Conservation (phyloP, 2,329 filamentous ascomycete species). For the Cordyceps javanica region DNA sequence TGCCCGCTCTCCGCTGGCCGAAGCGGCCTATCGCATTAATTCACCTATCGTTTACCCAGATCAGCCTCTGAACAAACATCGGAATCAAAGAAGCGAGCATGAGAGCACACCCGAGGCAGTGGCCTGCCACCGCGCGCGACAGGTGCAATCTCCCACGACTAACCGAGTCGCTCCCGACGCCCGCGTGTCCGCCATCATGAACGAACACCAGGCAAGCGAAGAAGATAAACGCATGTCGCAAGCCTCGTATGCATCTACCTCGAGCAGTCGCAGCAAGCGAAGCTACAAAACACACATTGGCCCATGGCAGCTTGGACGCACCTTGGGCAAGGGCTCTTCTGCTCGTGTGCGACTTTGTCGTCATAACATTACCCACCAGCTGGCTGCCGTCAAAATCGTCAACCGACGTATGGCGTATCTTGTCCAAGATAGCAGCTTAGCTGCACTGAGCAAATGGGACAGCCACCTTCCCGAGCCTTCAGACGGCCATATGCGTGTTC, state of each 20-base stretch:
- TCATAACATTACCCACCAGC: slow-evolving; percentile 70
- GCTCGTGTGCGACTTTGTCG: slow-evolving; percentile 81
- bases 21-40: slow-evolving; percentile 43
- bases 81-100: slow-evolving; percentile 18
- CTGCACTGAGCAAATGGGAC: slow-evolving; percentile 71
- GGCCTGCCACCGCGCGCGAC: slow-evolving; percentile 14
- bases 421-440: slow-evolving; percentile 79
- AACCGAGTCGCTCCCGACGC: slow-evolving; percentile 14
- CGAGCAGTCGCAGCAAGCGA: slow-evolving; percentile 34
- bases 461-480: slow-evolving; percentile 47
- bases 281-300: slow-evolving; percentile 71
- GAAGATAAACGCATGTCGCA: slow-evolving; percentile 33
- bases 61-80: slow-evolving; percentile 24
- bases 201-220: slow-evolving; percentile 25
- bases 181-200: slow-evolving; percentile 20
- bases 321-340: slow-evolving; percentile 82
- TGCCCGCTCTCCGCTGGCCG: slow-evolving; percentile 37
- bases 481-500: slow-evolving; percentile 64
- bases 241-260: slow-evolving; percentile 35
- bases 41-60: slow-evolving; percentile 27
- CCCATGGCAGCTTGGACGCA: slow-evolving; percentile 88
- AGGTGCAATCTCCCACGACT: slow-evolving; percentile 9
- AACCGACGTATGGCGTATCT: slow-evolving; percentile 74
- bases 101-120: slow-evolving; percentile 8
- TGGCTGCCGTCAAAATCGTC: slow-evolving; percentile 93